phyloP scores from a whole-genome alignment of 176 grass and related monocot species.

The Rhynchospora tenuis region DNA sequence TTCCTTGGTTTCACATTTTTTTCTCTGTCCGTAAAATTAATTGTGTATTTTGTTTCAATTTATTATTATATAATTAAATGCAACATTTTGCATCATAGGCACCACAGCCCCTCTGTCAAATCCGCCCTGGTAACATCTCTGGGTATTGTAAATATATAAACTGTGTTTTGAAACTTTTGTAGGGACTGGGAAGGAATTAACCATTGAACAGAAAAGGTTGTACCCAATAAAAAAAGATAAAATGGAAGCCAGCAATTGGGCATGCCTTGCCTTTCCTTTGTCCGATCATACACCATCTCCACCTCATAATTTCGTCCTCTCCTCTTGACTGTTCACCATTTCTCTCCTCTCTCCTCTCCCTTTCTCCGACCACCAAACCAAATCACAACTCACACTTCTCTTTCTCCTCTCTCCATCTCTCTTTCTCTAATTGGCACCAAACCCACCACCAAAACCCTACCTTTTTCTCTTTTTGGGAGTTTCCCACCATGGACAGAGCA shows the following conservation, averaged over 20 bases:
- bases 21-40: too few species aligned
- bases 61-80: too few species aligned
- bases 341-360: not conserved
- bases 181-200: not conserved
- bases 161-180: not conserved
- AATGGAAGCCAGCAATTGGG: not conserved
- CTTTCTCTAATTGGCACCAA: not conserved
- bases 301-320: not conserved
- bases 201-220: not conserved
- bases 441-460: not conserved
- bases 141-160: not conserved
- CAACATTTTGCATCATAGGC: too few species aligned
- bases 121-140: not conserved
- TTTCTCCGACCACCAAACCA: slow-evolving; percentile 4
- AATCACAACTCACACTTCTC: slow-evolving; percentile 3
- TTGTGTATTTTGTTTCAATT: too few species aligned
- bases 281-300: slow-evolving; percentile 6
- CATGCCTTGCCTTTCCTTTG: not conserved
- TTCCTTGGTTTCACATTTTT: too few species aligned
- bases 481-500: slow-evolving; percentile 30
- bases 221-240: not conserved
- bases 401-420: not conserved
- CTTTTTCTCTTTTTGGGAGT: not conserved
- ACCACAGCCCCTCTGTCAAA: too few species aligned
- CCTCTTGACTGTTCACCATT: not conserved